Percentiles rank a stretch among this genome's conserved stretches.
These are phyloP conservation scores for Podaxis sp. DNA, from an alignment of 768 basidiomycete genomes.

Conservation along the genomic window DNA sequence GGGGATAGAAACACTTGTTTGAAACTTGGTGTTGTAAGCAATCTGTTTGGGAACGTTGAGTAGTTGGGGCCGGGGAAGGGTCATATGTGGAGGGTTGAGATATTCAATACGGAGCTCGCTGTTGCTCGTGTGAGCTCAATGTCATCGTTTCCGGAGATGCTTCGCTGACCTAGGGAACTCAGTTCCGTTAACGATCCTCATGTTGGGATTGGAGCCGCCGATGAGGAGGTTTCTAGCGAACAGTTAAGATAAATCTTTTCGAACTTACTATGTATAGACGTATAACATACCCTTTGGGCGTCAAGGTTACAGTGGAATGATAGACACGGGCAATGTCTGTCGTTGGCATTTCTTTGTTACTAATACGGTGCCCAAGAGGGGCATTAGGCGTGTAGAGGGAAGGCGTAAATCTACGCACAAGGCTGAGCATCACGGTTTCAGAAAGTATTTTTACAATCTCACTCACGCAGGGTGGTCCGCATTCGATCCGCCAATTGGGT, in stretches of 20 bases:
- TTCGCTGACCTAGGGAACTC: slow-evolving; percentile 23
- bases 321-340: slow-evolving; percentile 55
- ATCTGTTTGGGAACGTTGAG: slow-evolving; percentile 34
- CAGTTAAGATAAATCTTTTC: neutral
- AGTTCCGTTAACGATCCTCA: slow-evolving; percentile 24
- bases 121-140: neutral
- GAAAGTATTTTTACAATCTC: neutral
- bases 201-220: slow-evolving; percentile 49
- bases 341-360: slow-evolving; percentile 43
- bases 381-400: slow-evolving; percentile 46
- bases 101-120: slow-evolving; percentile 43
- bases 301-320: slow-evolving; percentile 58
- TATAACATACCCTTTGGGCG: slow-evolving; percentile 46
- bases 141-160: neutral
- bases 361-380: slow-evolving; percentile 41
- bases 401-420: slow-evolving; percentile 31
- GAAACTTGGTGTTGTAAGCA: slow-evolving; percentile 34
- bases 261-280: neutral
- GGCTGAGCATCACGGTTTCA: neutral
- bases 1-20: slow-evolving; percentile 30
- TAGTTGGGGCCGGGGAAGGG: slow-evolving; percentile 29
- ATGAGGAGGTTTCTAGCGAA: slow-evolving; percentile 24
- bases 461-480: slow-evolving; percentile 31
- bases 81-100: slow-evolving; percentile 42
- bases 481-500: slow-evolving; percentile 27